A percentile compares a stretch with the other conserved stretches of the same genome.
Evolutionary conservation across 345 rosid genomes (phyloP).

Genomic region (Jatropha curcas): DNA sequence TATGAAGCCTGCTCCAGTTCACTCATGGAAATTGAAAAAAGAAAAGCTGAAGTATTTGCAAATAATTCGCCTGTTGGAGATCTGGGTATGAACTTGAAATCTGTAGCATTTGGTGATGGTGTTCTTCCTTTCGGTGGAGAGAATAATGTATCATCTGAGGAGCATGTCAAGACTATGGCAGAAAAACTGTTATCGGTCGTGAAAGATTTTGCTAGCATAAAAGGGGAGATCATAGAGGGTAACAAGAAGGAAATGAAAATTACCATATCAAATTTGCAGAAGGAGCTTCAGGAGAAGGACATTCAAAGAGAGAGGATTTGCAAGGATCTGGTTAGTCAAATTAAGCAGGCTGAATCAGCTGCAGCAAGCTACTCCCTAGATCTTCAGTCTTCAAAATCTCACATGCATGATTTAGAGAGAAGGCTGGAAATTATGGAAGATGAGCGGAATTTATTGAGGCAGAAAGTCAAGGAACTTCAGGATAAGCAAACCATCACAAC

Average conservation of each 20-base stretch:
- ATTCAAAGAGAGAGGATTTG: conserved; percentile 74
- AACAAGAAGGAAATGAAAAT: conserved; percentile 67
- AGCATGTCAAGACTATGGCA: conserved; percentile 51
- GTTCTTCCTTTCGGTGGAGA: conserved; percentile 30
- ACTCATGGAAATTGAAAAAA: conserved; percentile 65
- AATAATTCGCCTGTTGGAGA: conserved; percentile 27
- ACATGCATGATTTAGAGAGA: conserved; percentile 56
- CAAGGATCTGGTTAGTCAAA: conserved; percentile 84
- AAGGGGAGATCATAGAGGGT: conserved; percentile 49
- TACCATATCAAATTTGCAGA: conserved; percentile 67
- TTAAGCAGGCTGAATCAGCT: conserved; percentile 84
- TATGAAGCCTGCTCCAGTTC: conserved; percentile 64
- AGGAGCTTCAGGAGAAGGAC: conserved; percentile 92
- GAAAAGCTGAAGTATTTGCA: conserved; percentile 44
- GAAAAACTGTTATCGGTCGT: conserved; percentile 52
- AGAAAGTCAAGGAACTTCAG: conserved; percentile 57
- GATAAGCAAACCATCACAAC: conserved; percentile 47
- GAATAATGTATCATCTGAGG: conserved; percentile 45
- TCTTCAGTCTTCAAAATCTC: conserved; percentile 59
- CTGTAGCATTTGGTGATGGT: conserved; percentile 20
- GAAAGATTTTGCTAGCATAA: conserved; percentile 47
- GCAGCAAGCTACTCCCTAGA: conserved; percentile 57
- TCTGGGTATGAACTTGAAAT: conserved; percentile 33
- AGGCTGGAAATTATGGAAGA: conserved; percentile 45
- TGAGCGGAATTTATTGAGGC: conserved; percentile 53